Evolutionary conservation across 2,329 filamentous ascomycete species (phyloP).

Genomic region (Arachnomyces sp.): DNA sequence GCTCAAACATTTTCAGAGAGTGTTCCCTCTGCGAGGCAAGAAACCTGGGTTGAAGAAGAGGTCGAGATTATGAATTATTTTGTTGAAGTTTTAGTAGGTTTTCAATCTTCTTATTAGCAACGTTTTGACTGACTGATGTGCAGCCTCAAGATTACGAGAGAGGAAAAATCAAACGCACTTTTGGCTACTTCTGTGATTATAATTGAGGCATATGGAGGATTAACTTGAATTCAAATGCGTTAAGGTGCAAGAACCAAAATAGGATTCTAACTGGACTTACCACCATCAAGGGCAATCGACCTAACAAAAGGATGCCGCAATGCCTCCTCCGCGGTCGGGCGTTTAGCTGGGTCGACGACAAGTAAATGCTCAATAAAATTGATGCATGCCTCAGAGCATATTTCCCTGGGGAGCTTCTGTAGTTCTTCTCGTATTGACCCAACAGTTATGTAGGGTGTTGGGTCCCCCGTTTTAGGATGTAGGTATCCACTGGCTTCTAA

Average conservation of each 20-base stretch:
- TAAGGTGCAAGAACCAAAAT: too few relatives aligned
- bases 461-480: constrained; percentile 1
- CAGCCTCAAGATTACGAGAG: too few relatives aligned
- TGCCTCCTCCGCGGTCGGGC: constrained; percentile 5
- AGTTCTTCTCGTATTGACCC: constrained; percentile 5
- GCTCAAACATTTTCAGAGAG: background rate
- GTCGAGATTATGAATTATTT: constrained; percentile 1
- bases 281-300: too few relatives aligned
- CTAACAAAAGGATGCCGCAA: constrained; percentile 5
- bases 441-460: constrained; percentile 3
- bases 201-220: too few relatives aligned
- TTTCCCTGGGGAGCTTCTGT: constrained; percentile 5
- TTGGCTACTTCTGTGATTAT: too few relatives aligned
- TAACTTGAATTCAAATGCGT: too few relatives aligned
- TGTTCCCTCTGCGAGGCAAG: background rate
- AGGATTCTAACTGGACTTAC: too few relatives aligned
- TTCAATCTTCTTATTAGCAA: too few relatives aligned
- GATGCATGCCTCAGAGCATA: constrained; percentile 7
- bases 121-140: too few relatives aligned
- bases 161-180: too few relatives aligned
- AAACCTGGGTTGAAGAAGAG: constrained; percentile 1
- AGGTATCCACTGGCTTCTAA: constrained; percentile 3
- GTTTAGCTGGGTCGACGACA: constrained; percentile 6
- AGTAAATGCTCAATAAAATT: constrained; percentile 8
- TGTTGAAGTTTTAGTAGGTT: constrained; percentile 1